phyloP scores from a whole-genome alignment of 805 yeast species.

The Priceomyces medius region DNA sequence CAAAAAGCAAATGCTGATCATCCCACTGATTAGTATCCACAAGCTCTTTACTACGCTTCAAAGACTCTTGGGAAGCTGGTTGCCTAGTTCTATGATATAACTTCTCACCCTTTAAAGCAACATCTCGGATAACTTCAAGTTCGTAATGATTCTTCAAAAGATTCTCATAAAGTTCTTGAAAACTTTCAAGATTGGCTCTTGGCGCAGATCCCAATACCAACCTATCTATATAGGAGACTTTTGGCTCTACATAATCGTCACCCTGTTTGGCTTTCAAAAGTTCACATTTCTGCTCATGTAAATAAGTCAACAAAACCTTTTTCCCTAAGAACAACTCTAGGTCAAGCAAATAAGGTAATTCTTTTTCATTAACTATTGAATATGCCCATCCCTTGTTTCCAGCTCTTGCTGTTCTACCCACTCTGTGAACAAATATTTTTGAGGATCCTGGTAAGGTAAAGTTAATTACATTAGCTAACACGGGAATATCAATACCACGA shows the following conservation, averaged over 20 bases:
- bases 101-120: slow-evolving; percentile 84
- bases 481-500: slow-evolving; percentile 97
- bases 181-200: slow-evolving; percentile 63
- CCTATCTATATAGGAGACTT: slow-evolving; percentile 67
- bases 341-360: slow-evolving; percentile 86
- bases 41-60: slow-evolving; percentile 80
- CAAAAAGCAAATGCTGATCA: slow-evolving; percentile 77
- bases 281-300: slow-evolving; percentile 63
- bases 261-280: slow-evolving; percentile 48
- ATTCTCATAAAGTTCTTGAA: slow-evolving; percentile 68
- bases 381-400: slow-evolving; percentile 98
- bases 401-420: slow-evolving; percentile 99
- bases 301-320: slow-evolving; percentile 67
- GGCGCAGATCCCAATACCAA: slow-evolving; percentile 85
- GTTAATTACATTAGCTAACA: slow-evolving; percentile 91
- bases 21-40: slow-evolving; percentile 77
- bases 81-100: slow-evolving; percentile 81
- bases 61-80: slow-evolving; percentile 83
- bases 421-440: slow-evolving; percentile 93
- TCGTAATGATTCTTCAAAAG: slow-evolving; percentile 67
- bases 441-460: slow-evolving; percentile 89
- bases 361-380: slow-evolving; percentile 79
- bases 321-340: slow-evolving; percentile 86
- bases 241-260: slow-evolving; percentile 50
- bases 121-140: slow-evolving; percentile 59